A percentile compares a stretch with the other conserved stretches of the same genome.
These are phyloP conservation scores for Apophysomyces variabilis DNA, from an alignment of 371 early-diverging fungal genomes.

Conservation along the genomic window DNA sequence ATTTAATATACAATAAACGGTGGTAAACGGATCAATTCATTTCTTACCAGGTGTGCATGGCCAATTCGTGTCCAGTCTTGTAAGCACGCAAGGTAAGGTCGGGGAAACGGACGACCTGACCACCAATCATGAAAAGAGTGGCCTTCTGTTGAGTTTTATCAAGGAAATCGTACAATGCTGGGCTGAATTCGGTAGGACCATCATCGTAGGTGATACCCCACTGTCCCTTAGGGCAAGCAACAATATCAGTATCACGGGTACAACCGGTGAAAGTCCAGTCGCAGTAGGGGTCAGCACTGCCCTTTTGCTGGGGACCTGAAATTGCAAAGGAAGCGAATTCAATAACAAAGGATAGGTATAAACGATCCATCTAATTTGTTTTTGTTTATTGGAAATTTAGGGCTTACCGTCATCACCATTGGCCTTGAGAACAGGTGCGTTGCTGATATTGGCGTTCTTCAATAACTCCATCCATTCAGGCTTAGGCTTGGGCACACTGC, in stretches of 20 bases:
- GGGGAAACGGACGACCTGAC: slow-evolving; percentile 60
- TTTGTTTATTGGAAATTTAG: not conserved
- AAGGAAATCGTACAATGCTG: slow-evolving; percentile 54
- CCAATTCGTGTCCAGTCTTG: slow-evolving; percentile 55
- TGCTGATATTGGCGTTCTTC: slow-evolving; percentile 36
- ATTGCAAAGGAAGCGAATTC: not conserved
- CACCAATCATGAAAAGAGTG: slow-evolving; percentile 70
- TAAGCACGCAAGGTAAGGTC: slow-evolving; percentile 53
- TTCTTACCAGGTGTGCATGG: slow-evolving; percentile 52
- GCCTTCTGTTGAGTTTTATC: slow-evolving; percentile 58
- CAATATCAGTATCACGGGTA: slow-evolving; percentile 48
- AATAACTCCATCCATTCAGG: slow-evolving; percentile 55
- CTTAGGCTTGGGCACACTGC: slow-evolving; percentile 44
- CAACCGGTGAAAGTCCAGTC: slow-evolving; percentile 65
- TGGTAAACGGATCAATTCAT: not conserved
- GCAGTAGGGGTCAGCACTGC: slow-evolving; percentile 46
- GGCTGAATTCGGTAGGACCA: slow-evolving; percentile 62
- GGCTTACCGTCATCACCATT: slow-evolving; percentile 26
- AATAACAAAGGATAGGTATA: not conserved
- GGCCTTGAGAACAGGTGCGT: slow-evolving; percentile 45
- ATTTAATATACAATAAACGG: slow-evolving; percentile 22
- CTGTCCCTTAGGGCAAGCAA: slow-evolving; percentile 57
- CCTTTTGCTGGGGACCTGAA: slow-evolving; percentile 25
- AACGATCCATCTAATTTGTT: not conserved
- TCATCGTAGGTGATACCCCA: slow-evolving; percentile 72